Evolutionary conservation across 1,284 basidiomycete species (phyloP), one percentile per base, ranked within the genome.

Genomic region (Puccinia polysora): DNA sequence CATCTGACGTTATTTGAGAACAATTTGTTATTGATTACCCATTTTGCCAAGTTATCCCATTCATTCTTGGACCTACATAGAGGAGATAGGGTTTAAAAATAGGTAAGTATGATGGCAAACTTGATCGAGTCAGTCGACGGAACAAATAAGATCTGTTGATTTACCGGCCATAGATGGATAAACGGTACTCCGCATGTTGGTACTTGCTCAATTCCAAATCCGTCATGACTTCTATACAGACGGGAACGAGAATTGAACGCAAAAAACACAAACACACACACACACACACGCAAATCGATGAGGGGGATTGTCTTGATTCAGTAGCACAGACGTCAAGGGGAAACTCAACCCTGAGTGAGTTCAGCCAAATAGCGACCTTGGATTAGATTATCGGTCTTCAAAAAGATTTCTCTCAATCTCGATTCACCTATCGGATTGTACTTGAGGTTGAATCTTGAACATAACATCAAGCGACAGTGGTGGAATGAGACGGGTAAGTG

Each of bases 191-290:
- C 85, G 79, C 74, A 76, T 75, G 75, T 84, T 98, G 95, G 78
- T 99, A 99, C 82, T 99, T 99, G 84, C 90, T 94, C 81, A 95
- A 91, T 80, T 97, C 93, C 43, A 97, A 81, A 85, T 98, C 96
- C 34, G 84, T 88, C 86, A 97, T 97, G 56, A 98, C 84, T 84
- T 99, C 96, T 93, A 78, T 3, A 20, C 4, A 12, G 25, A 62
- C 14, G 7, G 12, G 73, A 58, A 68, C 40, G 60, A 65, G n/a
- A n/a, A n/a, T n/a, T n/a, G n/a, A n/a, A n/a, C n/a, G n/a, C n/a
- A n/a, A n/a, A n/a, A n/a, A n/a, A n/a, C n/a, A n/a, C n/a, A n/a
- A n/a, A n/a, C n/a, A n/a, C n/a, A n/a, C n/a, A n/a, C n/a, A n/a
- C n/a, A n/a, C n/a, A n/a, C n/a, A n/a, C n/a, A n/a, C n/a, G n/a